Evolutionary conservation across 495 filamentous ascomycete genomes (phyloP).

Genomic region (Aspergillus asperescens): DNA sequence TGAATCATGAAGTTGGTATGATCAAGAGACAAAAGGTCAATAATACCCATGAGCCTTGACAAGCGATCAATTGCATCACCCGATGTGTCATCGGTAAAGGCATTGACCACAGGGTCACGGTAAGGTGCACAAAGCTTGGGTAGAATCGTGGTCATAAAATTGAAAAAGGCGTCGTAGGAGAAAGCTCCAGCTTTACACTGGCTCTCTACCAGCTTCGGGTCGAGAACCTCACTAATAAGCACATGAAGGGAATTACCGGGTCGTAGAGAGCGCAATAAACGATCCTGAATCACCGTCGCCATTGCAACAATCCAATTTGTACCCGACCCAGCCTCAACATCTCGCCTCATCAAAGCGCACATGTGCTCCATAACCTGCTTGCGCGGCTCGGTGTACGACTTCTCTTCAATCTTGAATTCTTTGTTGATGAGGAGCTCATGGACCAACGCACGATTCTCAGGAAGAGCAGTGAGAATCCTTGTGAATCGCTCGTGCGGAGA

Average conservation of each 20-base stretch:
- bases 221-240: constrained; percentile 79
- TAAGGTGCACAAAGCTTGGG: constrained; percentile 91
- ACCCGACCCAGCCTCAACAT: constrained; percentile 65
- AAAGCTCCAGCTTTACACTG: constrained; percentile 80
- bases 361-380: constrained; percentile 56
- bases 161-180: constrained; percentile 90
- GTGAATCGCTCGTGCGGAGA: constrained; percentile 45
- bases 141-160: constrained; percentile 81
- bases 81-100: constrained; percentile 64
- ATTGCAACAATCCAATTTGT: constrained; percentile 74
- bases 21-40: constrained; percentile 89
- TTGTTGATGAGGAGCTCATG: constrained; percentile 92
- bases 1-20: constrained; percentile 92
- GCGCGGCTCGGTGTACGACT: constrained; percentile 44
- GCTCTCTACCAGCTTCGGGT: constrained; percentile 66
- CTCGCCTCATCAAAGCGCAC: constrained; percentile 69
- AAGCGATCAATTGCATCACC: constrained; percentile 81
- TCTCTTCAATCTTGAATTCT: constrained; percentile 61
- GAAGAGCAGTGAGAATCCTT: constrained; percentile 59
- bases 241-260: constrained; percentile 75
- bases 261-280: constrained; percentile 75
- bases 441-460: constrained; percentile 77
- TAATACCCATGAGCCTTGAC: constrained; percentile 74
- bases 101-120: constrained; percentile 78
- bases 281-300: constrained; percentile 77